Conservation (phyloP, 78 protist species). For the Dictyostelium discoideum region DNA sequence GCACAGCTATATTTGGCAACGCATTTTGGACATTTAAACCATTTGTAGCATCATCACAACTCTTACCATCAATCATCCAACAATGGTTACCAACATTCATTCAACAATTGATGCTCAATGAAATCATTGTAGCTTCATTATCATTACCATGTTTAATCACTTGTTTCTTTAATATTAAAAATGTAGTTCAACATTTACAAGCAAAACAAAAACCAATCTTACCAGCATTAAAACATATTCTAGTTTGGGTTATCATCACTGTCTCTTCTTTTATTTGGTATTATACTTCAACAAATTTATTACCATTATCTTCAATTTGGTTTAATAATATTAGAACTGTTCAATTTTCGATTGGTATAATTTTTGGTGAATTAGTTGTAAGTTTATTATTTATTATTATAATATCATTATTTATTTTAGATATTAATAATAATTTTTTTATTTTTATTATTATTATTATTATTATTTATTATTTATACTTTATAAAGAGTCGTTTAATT, state of each 20-base stretch:
- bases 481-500: constrained; percentile 66
- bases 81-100: background rate
- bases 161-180: background rate
- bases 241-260: constrained; percentile 52
- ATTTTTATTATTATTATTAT: background rate
- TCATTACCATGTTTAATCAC: constrained; percentile 34
- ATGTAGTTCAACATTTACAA: constrained; percentile 10
- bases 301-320: constrained; percentile 40
- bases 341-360: constrained; percentile 49
- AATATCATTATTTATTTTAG: too few relatives aligned
- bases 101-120: background rate
- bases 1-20: constrained; percentile 32
- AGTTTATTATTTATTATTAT: background rate
- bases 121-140: background rate
- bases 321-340: constrained; percentile 34
- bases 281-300: constrained; percentile 43
- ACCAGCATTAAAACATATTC: constrained; percentile 56
- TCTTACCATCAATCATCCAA: background rate
- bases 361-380: constrained; percentile 79
- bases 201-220: constrained; percentile 19
- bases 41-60: background rate
- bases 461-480: background rate
- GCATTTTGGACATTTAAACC: constrained; percentile 40
- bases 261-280: constrained; percentile 59
- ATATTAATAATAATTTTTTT: too few relatives aligned